A percentile compares a stretch with the other conserved stretches of the same genome.
Conservation (phyloP, 331 rosid species). For the Acacia pycnantha region DNA sequence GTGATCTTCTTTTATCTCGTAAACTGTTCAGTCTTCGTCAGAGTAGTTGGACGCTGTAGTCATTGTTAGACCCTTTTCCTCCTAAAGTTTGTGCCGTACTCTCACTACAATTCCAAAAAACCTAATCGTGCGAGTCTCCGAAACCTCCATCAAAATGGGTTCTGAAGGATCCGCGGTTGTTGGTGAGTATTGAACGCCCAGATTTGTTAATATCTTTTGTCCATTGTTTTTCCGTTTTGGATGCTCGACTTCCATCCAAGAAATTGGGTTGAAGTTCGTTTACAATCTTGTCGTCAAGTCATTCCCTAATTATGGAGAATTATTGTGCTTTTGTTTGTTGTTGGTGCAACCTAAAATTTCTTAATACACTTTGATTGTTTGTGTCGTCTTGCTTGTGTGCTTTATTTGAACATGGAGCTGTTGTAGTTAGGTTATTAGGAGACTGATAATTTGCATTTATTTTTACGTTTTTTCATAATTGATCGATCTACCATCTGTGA, state of each 20-base stretch:
- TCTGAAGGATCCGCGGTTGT: constrained; percentile 81
- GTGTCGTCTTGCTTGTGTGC: background rate
- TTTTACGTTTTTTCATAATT: background rate
- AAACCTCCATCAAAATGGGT: constrained; percentile 53
- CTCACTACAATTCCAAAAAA: constrained; percentile 39
- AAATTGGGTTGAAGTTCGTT: constrained; percentile 2
- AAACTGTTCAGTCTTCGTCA: background rate
- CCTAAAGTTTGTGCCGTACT: constrained; percentile 19
- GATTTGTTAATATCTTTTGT: background rate
- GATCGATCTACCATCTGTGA: background rate
- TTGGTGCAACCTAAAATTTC: background rate
- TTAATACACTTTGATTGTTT: background rate
- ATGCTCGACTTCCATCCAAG: background rate
- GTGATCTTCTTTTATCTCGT: background rate
- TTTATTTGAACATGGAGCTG: background rate
- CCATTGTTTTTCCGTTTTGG: background rate
- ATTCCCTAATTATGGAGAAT: constrained; percentile 5
- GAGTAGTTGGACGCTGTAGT: constrained; percentile 23
- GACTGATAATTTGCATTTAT: background rate
- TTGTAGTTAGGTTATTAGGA: background rate
- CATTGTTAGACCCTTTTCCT: constrained; percentile 14
- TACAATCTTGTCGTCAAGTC: background rate
- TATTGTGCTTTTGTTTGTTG: constrained; percentile 5
- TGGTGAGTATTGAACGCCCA: constrained; percentile 52
- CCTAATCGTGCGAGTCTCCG: constrained; percentile 31